Conservation (phyloP, 2,329 filamentous ascomycete genomes). For the Macrophomina tecta region DNA sequence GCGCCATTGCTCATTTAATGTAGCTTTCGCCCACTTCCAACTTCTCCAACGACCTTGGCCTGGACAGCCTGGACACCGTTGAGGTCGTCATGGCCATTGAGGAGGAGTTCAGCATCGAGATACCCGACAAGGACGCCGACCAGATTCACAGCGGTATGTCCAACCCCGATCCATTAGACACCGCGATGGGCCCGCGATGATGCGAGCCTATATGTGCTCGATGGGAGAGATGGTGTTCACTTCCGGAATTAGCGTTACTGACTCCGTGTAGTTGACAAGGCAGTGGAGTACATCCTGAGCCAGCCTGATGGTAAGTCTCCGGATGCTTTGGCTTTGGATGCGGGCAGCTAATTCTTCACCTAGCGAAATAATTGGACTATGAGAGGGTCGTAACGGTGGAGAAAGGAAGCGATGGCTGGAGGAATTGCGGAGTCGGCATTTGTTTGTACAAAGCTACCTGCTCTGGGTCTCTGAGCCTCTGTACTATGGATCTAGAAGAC, state of each 20-base stretch:
- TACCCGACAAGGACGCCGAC: constrained; percentile 96
- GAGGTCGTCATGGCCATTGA: constrained; percentile 99
- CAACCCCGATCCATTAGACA: not conserved
- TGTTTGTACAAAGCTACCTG: constrained; percentile 35
- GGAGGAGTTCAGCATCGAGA: constrained; percentile 95
- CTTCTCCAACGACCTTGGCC: constrained; percentile 95
- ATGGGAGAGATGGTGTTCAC: not conserved
- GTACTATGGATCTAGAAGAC: constrained; percentile 43
- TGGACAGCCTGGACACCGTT: constrained; percentile 97
- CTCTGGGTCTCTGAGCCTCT: constrained; percentile 42
- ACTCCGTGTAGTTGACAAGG: constrained; percentile 77
- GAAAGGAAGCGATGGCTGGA: constrained; percentile 26
- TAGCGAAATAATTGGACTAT: constrained; percentile 41
- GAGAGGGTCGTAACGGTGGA: constrained; percentile 32
- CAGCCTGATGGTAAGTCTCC: constrained; percentile 83
- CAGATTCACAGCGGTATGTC: constrained; percentile 87
- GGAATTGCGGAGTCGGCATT: constrained; percentile 36
- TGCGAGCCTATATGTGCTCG: not conserved
- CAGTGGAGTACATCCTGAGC: constrained; percentile 89
- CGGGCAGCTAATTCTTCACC: constrained; percentile 33
- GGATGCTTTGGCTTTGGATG: not conserved
- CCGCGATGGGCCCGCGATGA: not conserved
- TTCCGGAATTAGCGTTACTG: constrained; percentile 34
- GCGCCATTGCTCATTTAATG: constrained; percentile 35
- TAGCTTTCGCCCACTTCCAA: constrained; percentile 85